phyloP scores from a whole-genome alignment of 2,329 filamentous ascomycete species.

The Mycogone perniciosa region DNA sequence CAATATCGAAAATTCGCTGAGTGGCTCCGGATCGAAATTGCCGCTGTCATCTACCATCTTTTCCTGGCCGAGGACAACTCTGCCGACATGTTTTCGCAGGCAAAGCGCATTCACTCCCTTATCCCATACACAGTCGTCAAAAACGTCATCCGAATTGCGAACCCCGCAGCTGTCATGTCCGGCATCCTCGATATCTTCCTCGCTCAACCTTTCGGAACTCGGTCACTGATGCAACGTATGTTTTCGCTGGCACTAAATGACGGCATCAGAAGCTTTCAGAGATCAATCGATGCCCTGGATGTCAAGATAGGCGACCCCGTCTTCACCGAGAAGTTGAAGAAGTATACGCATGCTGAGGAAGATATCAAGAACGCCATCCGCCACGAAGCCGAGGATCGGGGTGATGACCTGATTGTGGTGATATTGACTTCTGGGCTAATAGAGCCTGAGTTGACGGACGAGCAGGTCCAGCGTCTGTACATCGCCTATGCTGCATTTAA shows the following conservation, averaged over 20 bases:
- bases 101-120: conserved; percentile 88
- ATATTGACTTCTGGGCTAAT: conserved; percentile 76
- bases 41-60: conserved; percentile 91
- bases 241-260: conserved; percentile 89
- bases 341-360: conserved; percentile 71
- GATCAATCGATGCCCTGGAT: conserved; percentile 72
- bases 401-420: conserved; percentile 78
- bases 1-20: conserved; percentile 98
- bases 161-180: conserved; percentile 96
- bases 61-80: conserved; percentile 98
- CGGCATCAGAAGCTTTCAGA: conserved; percentile 80
- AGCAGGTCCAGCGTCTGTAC: conserved; percentile 78
- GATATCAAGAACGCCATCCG: conserved; percentile 67
- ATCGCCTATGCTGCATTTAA: conserved; percentile 97
- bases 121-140: conserved; percentile 91
- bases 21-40: conserved; percentile 95
- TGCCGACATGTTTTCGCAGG: conserved; percentile 89
- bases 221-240: conserved; percentile 88
- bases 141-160: conserved; percentile 93
- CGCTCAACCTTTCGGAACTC: conserved; percentile 85
- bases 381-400: conserved; percentile 63
- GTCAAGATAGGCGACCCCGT: conserved; percentile 74
- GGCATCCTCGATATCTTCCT: conserved; percentile 90
- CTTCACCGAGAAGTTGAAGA: conserved; percentile 73
- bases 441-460: conserved; percentile 60